Percentiles rank a stretch among this genome's conserved stretches.
These are phyloP conservation scores for Cruciata laevipes DNA, from an alignment of 257 asterid species.

Conservation along the genomic window DNA sequence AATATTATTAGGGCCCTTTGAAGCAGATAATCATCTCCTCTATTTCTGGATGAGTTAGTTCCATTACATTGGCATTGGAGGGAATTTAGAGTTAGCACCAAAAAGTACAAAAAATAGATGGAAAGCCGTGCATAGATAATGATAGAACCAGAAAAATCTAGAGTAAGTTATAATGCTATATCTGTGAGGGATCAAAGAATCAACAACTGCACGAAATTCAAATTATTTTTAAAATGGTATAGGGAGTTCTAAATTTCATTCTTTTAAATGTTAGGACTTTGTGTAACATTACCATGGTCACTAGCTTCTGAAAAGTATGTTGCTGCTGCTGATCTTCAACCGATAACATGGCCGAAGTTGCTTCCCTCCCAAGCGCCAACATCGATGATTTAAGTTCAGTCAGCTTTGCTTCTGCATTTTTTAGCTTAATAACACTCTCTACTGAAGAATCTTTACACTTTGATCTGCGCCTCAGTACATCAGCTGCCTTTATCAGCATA, in stretches of 20 bases:
- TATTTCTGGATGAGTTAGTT: not conserved
- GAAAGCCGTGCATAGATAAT: not conserved
- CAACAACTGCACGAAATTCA: not conserved
- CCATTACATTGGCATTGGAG: not conserved
- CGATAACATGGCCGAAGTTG: slow-evolving; percentile 76
- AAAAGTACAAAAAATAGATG: not conserved
- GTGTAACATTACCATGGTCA: slow-evolving; percentile 45
- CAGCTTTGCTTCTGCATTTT: slow-evolving; percentile 65
- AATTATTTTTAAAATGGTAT: not conserved
- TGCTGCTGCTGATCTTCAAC: slow-evolving; percentile 89
- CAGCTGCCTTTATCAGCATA: slow-evolving; percentile 53
- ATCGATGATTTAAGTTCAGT: slow-evolving; percentile 70
- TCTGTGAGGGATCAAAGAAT: not conserved
- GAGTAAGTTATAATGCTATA: too few relatives aligned
- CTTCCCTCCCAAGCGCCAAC: slow-evolving; percentile 83
- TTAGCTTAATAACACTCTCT: slow-evolving; percentile 63
- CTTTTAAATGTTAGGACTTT: not conserved
- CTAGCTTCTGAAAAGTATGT: slow-evolving; percentile 68
- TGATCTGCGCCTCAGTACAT: slow-evolving; percentile 76
- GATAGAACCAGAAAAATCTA: not conserved
- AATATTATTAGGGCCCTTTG: not conserved
- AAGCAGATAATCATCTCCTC: not conserved
- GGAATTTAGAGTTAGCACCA: not conserved
- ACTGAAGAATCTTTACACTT: slow-evolving; percentile 72
- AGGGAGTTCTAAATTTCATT: not conserved